A percentile compares a stretch with the other conserved stretches of the same genome.
Conservation (phyloP, 1,284 basidiomycete species). For the Leccinum ambiguum region DNA sequence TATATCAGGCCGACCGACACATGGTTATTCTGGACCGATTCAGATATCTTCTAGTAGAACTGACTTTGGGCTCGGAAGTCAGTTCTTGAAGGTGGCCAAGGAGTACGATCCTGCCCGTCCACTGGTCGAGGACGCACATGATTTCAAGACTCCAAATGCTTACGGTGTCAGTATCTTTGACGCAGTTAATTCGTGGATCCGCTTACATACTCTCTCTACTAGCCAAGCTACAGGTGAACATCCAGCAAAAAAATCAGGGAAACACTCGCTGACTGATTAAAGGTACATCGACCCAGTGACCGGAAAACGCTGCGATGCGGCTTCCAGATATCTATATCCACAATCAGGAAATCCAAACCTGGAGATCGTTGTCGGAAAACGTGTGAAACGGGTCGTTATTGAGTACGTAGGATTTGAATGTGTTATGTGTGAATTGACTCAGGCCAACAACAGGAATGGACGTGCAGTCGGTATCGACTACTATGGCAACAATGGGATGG, state of each 20-base stretch:
- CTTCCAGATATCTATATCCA: constrained; percentile 59
- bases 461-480: constrained; percentile 13
- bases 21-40: constrained; percentile 55
- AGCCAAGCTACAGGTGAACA: constrained; percentile 17
- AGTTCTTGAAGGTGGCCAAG: constrained; percentile 45
- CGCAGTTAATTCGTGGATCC: not conserved
- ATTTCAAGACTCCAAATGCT: constrained; percentile 38
- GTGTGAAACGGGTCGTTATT: constrained; percentile 49
- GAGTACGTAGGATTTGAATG: constrained; percentile 34
- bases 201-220: not conserved
- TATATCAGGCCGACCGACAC: constrained; percentile 34
- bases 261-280: constrained; percentile 12
- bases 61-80: constrained; percentile 38
- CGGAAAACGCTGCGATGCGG: constrained; percentile 56
- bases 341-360: constrained; percentile 43
- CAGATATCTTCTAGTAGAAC: constrained; percentile 44
- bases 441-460: constrained; percentile 2
- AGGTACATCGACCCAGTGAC: constrained; percentile 51
- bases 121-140: constrained; percentile 44
- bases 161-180: constrained; percentile 42
- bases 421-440: not conserved
- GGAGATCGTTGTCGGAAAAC: constrained; percentile 38
- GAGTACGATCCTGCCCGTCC: constrained; percentile 45
- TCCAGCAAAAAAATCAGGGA: not conserved
- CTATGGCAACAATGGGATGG: not conserved